These are phyloP conservation scores for Puccinellia tenuiflora DNA, from an alignment of 176 grass and related monocot genomes.

Conservation along the genomic window DNA sequence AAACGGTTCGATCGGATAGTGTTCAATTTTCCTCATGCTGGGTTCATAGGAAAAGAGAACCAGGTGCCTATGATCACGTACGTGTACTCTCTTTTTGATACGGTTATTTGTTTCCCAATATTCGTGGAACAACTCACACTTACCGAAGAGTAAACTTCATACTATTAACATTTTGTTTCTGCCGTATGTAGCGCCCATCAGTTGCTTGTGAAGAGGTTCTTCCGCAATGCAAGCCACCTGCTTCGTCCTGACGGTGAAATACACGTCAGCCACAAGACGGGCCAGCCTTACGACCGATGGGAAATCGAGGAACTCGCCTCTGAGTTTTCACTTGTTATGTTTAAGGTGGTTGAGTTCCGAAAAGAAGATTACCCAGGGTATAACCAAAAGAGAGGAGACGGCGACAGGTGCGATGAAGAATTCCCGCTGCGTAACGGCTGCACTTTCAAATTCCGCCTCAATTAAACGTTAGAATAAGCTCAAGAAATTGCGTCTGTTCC, in stretches of 20 bases:
- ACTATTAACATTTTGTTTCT: too few species aligned
- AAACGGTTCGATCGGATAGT: slow-evolving; percentile 39
- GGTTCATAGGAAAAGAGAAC: slow-evolving; percentile 24
- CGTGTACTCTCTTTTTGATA: too few species aligned
- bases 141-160: too few species aligned
- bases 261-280: slow-evolving; percentile 50
- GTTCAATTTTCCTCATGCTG: slow-evolving; percentile 52
- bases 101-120: too few species aligned
- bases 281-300: slow-evolving; percentile 26
- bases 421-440: neutral
- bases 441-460: neutral
- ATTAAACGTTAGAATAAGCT: too few species aligned
- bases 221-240: slow-evolving; percentile 31
- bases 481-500: too few species aligned
- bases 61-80: neutral
- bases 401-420: neutral
- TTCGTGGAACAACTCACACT: too few species aligned
- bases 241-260: slow-evolving; percentile 41
- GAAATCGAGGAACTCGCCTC: slow-evolving; percentile 35
- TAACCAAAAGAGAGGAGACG: slow-evolving; percentile 48
- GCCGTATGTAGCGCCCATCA: too few species aligned
- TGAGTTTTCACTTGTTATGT: slow-evolving; percentile 27
- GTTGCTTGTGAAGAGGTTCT: too few species aligned
- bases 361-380: slow-evolving; percentile 50
- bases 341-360: slow-evolving; percentile 11